Evolutionary conservation across 202 grass and related monocot species (phyloP).

Genomic region (Zizania palustris): DNA sequence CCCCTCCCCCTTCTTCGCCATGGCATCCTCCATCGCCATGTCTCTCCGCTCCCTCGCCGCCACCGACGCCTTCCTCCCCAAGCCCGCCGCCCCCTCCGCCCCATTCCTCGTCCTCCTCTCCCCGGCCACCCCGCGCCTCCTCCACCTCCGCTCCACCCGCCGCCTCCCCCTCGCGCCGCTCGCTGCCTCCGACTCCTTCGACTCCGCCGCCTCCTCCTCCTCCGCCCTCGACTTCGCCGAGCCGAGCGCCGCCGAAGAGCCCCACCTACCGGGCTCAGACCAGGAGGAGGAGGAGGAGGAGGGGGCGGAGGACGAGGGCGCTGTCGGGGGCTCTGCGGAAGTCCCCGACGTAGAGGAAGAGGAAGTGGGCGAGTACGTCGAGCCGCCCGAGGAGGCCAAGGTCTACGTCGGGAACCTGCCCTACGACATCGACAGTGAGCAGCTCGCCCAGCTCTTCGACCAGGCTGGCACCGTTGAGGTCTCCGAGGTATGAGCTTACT

Average conservation of each 20-base stretch:
- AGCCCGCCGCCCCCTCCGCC: constrained; percentile 1
- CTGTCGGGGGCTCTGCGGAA: constrained; percentile 20
- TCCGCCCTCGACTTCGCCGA: constrained; percentile 50
- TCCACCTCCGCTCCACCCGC: constrained; percentile 43
- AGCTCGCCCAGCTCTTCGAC: constrained; percentile 81
- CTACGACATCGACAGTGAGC: constrained; percentile 75
- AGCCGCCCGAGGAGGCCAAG: constrained; percentile 87
- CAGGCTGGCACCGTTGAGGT: constrained; percentile 73
- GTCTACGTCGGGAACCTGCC: constrained; percentile 81
- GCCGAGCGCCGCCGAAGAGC: background rate
- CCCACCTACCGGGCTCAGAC: background rate
- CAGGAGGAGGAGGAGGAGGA: constrained; percentile 19
- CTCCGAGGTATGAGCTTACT: constrained; percentile 61
- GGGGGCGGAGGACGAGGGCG: constrained; percentile 17
- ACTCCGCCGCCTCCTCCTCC: constrained; percentile 33
- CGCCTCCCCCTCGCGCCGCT: constrained; percentile 53
- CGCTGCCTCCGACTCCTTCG: constrained; percentile 47
- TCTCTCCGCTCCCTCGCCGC: constrained; percentile 35
- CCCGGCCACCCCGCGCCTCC: constrained; percentile 11
- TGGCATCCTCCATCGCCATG: constrained; percentile 54
- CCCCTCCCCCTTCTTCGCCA: constrained; percentile 12
- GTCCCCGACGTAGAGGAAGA: background rate
- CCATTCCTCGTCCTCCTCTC: constrained; percentile 45
- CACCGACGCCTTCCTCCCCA: constrained; percentile 35
- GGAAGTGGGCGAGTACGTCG: constrained; percentile 59